Conservation (phyloP, 306 rosid genomes). For the Vigna trinervia region DNA sequence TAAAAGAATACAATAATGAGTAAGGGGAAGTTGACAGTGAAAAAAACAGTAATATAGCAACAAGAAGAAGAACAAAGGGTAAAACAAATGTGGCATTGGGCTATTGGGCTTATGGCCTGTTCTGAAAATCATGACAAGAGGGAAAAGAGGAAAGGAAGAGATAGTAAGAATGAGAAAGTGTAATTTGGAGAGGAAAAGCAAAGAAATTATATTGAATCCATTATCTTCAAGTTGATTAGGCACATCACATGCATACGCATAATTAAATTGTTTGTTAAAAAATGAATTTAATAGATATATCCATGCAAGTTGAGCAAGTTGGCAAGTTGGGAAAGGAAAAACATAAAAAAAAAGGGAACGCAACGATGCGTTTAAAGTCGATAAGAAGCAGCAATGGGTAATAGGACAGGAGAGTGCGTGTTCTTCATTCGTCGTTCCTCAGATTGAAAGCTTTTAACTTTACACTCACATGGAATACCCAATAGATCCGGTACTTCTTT, state of each 20-base stretch:
- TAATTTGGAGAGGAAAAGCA: no score
- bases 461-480: background rate
- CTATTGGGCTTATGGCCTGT: no score
- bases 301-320: constrained; percentile 2
- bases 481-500: constrained; percentile 20
- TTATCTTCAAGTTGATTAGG: no score
- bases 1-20: no score
- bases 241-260: background rate
- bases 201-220: no score
- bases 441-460: background rate
- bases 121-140: no score
- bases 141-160: no score
- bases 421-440: background rate
- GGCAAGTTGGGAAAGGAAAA: background rate
- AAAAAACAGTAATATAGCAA: no score
- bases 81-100: background rate
- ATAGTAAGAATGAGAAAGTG: no score
- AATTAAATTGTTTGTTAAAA: background rate
- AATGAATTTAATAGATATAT: background rate
- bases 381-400: background rate
- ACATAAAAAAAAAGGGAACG: background rate
- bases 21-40: no score
- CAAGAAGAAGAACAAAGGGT: no score
- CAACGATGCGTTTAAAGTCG: constrained; percentile 28
- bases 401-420: background rate